phyloP scores from a whole-genome alignment of 2,329 filamentous ascomycete genomes.

The Claviceps digitariae region DNA sequence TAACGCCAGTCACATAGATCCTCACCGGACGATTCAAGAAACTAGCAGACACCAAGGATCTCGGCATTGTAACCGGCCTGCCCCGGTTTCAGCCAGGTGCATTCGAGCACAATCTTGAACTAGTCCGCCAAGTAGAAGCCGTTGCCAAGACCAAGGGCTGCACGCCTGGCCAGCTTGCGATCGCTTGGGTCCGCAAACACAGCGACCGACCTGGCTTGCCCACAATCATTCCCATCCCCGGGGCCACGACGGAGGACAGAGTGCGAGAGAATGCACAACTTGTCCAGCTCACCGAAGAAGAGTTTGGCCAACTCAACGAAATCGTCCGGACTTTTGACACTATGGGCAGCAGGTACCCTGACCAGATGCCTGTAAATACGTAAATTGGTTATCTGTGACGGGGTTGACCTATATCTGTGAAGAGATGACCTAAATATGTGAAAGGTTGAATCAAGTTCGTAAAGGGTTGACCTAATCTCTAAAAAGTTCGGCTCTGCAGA shows the following conservation, averaged over 20 bases:
- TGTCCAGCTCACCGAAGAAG: constrained; percentile 34
- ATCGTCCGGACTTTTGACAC: constrained; percentile 35
- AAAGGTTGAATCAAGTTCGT: no score
- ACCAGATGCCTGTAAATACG: constrained; percentile 6
- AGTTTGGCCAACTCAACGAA: constrained; percentile 34
- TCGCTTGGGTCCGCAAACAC: constrained; percentile 47
- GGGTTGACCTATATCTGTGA: no score
- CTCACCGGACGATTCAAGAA: constrained; percentile 17
- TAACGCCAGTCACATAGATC: constrained; percentile 10
- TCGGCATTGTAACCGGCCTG: constrained; percentile 13
- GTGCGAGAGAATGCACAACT: constrained; percentile 46
- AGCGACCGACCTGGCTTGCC: constrained; percentile 38
- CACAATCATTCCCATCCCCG: constrained; percentile 52
- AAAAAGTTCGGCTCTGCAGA: no score
- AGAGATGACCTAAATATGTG: no score
- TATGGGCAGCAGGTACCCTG: constrained; percentile 35
- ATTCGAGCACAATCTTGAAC: constrained; percentile 49
- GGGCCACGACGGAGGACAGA: constrained; percentile 41
- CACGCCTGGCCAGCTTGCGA: constrained; percentile 51
- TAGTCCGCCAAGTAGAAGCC: constrained; percentile 42
- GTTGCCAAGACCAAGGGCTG: constrained; percentile 46
- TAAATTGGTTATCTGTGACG: not conserved
- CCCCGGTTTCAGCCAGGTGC: constrained; percentile 51
- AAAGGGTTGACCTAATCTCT: no score
- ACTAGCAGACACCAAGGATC: constrained; percentile 11